Conservation (phyloP, 495 filamentous ascomycete species). For the Talaromyces liani region DNA sequence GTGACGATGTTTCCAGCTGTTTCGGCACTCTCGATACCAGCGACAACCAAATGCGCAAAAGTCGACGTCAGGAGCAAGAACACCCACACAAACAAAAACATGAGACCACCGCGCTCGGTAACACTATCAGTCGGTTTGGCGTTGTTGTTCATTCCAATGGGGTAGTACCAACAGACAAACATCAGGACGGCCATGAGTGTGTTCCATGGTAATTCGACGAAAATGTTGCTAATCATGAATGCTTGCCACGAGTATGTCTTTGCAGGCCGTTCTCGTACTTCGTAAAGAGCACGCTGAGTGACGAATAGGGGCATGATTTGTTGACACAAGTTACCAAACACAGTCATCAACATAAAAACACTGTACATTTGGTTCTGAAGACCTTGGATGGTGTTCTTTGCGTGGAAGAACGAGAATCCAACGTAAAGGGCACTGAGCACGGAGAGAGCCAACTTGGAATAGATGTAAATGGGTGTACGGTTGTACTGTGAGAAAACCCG, state of each 20-base stretch:
- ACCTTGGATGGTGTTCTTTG: conserved; percentile 63
- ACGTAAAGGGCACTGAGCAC: conserved; percentile 58
- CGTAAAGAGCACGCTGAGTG: conserved; percentile 70
- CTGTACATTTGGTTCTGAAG: conserved; percentile 84
- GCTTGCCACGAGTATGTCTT: conserved; percentile 78
- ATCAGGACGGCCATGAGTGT: conserved; percentile 60
- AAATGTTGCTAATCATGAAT: conserved; percentile 72
- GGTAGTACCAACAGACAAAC: conserved; percentile 75
- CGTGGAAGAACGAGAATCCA: conserved; percentile 79
- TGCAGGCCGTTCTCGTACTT: conserved; percentile 76
- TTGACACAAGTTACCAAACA: conserved; percentile 68
- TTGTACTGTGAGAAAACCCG: conserved; percentile 86
- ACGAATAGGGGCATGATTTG: conserved; percentile 86
- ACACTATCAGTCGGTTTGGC: conserved; percentile 49
- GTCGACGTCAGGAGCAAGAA: conserved; percentile 45
- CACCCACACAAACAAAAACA: conserved; percentile 50
- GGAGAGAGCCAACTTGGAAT: conserved; percentile 57
- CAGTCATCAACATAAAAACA: conserved; percentile 74
- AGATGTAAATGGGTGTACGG: conserved; percentile 82
- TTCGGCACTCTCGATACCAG: conserved; percentile 58
- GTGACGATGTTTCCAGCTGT: conserved; percentile 59
- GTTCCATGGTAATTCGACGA: conserved; percentile 72
- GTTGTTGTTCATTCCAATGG: conserved; percentile 68
- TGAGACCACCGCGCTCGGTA: conserved; percentile 53
- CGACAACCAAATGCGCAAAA: conserved; percentile 55